Evolutionary conservation across 177 flowering plant species (phyloP).

Genomic region (Vitis hybrid): DNA sequence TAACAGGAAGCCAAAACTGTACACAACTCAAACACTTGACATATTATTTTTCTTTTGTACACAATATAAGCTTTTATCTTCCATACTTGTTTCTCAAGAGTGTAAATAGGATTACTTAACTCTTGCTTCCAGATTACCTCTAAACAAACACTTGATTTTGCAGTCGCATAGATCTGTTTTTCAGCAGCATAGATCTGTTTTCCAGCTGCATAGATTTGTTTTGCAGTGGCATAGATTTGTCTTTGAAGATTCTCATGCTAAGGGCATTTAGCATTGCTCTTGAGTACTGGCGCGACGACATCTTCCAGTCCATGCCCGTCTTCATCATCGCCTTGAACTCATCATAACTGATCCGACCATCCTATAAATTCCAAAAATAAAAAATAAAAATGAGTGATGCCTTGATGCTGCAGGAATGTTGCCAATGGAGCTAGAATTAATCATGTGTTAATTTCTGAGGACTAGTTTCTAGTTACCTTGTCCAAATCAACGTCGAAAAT

Average conservation of each 20-base stretch:
- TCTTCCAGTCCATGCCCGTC: conserved; percentile 78
- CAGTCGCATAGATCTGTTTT: too few relatives aligned
- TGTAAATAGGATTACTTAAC: too few relatives aligned
- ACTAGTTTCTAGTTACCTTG: conserved; percentile 41
- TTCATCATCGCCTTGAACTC: conserved; percentile 82
- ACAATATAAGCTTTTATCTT: too few relatives aligned
- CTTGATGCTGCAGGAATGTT: too few relatives aligned
- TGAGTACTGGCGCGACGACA: conserved; percentile 78
- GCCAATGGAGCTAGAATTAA: neutral
- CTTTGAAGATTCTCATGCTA: conserved; percentile 62
- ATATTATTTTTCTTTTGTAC: too few relatives aligned
- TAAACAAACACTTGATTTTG: too few relatives aligned
- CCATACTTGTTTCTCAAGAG: too few relatives aligned
- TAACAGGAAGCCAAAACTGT: too few relatives aligned
- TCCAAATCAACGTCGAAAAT: conserved; percentile 67
- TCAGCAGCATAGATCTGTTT: too few relatives aligned
- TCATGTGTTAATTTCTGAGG: neutral
- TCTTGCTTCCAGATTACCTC: too few relatives aligned
- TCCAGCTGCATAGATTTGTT: neutral
- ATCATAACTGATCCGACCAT: conserved; percentile 73
- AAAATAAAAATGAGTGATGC: neutral
- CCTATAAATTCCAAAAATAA: conserved; percentile 34
- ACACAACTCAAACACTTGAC: too few relatives aligned
- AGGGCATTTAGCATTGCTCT: conserved; percentile 71
- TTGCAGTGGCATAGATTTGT: conserved; percentile 22